These are phyloP conservation scores for Cystobasidiaceae sp. DNA, from an alignment of 1,284 basidiomycete genomes.

Conservation along the genomic window DNA sequence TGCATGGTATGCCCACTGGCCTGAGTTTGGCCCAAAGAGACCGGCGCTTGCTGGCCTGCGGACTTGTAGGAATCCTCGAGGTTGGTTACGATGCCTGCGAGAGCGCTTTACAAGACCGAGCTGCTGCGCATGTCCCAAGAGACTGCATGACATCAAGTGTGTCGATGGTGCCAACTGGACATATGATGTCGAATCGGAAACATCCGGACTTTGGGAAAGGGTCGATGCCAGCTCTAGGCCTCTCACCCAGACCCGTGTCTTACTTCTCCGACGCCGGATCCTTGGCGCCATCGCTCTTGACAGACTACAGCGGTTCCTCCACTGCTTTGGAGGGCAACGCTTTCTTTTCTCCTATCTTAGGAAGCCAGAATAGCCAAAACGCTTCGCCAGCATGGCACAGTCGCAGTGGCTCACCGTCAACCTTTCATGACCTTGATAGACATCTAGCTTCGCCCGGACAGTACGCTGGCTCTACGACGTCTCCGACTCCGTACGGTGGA, in stretches of 20 bases:
- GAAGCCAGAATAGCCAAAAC: no score
- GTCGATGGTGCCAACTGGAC: neutral
- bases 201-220: neutral
- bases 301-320: conserved; percentile 1
- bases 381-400: neutral
- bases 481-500: neutral
- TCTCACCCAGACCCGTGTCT: neutral
- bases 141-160: neutral
- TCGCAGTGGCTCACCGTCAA: neutral
- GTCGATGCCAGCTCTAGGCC: neutral
- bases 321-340: conserved; percentile 15
- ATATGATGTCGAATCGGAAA: neutral
- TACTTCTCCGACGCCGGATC: conserved; percentile 5
- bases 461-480: neutral
- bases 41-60: conserved; percentile 65
- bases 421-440: neutral
- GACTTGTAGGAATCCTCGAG: conserved; percentile 52
- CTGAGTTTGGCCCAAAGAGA: conserved; percentile 62
- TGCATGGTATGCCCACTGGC: conserved; percentile 58
- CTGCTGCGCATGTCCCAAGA: neutral
- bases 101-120: neutral
- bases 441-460: neutral
- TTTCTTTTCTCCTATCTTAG: neutral
- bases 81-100: conserved; percentile 42
- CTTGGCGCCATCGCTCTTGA: neutral